Base-by-base conservation (phyloP, 345 rosid genomes). In the Populus euphratica region DNA sequence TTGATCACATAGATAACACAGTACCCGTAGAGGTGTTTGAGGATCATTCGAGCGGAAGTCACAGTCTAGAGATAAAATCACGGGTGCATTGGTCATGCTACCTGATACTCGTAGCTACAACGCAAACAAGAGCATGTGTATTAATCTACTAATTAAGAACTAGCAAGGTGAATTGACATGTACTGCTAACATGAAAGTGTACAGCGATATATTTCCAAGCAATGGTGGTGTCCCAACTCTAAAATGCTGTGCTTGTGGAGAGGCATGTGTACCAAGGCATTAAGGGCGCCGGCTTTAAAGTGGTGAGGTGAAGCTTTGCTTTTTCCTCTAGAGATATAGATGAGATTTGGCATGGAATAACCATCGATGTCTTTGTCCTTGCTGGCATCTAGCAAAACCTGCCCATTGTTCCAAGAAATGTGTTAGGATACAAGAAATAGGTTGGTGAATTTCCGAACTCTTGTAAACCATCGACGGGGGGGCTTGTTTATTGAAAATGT, bases 231-330 rank as follows among this genome's bases (percentile, higher is more conserved):
- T 36, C 38, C 38, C 38, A 10, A 9, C 13, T 41, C 10, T 41
- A 10, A 41, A 12, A 41, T 10, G 44, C 44, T 41, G 14, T 8
- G 68, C 1, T 63, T 63, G 33, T 63, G 44, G 16, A 23, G n/a
- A 17, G 16, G 20, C 10, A 11, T 41, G 36, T 23, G 18, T 56
- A 89, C 94, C 88, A 92, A 68, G 13, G 79, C 85, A 72, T 94
- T 94, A 25, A 94, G 92, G 78, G 98, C 98, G 61, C 98, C 98
- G 12, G 92, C 96, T 83, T 94, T 94, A 77, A 84, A 94, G 74
- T 91, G 80, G 80, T 94, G 97, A 13, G 76, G 85, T 35, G 83
- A 82, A 33, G 78, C 75, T 68, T 69, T 84, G 83, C 83, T 82
- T 81, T 92, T 94, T 78, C 89, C 86, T 70, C 98, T 79, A 1